Evolutionary conservation across 805 yeast genomes (phyloP).

Genomic region (Kluyveromyces aestuarii): DNA sequence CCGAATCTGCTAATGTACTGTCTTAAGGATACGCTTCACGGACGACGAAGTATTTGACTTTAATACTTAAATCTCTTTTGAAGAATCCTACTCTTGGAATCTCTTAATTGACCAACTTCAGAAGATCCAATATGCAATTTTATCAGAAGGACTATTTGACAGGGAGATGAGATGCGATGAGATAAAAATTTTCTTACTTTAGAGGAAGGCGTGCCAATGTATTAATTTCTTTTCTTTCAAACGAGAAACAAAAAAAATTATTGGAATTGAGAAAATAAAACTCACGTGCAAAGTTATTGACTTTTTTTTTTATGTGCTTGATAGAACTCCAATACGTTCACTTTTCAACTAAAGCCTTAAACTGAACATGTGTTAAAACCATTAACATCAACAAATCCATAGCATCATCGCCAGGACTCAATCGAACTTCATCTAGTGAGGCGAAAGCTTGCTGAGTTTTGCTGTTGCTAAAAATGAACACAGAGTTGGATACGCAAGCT

Average conservation of each 20-base stretch:
- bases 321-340: too few species aligned
- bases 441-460: neutral
- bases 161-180: constrained; percentile 16
- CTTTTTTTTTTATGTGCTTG: too few species aligned
- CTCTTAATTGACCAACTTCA: neutral
- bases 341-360: too few species aligned
- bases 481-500: constrained; percentile 34
- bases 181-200: constrained; percentile 7
- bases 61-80: neutral
- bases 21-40: neutral
- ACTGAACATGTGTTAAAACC: neutral
- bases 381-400: neutral
- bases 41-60: neutral
- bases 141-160: neutral
- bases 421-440: neutral
- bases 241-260: neutral
- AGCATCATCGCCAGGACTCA: neutral
- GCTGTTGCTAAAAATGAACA: neutral
- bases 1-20: neutral
- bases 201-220: neutral
- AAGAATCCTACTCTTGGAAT: neutral
- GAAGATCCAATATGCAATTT: neutral
- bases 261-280: too few species aligned
- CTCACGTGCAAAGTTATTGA: too few species aligned
- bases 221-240: neutral